Base-by-base conservation (phyloP, 2,329 filamentous ascomycete genomes). In the Xylariales sp. region DNA sequence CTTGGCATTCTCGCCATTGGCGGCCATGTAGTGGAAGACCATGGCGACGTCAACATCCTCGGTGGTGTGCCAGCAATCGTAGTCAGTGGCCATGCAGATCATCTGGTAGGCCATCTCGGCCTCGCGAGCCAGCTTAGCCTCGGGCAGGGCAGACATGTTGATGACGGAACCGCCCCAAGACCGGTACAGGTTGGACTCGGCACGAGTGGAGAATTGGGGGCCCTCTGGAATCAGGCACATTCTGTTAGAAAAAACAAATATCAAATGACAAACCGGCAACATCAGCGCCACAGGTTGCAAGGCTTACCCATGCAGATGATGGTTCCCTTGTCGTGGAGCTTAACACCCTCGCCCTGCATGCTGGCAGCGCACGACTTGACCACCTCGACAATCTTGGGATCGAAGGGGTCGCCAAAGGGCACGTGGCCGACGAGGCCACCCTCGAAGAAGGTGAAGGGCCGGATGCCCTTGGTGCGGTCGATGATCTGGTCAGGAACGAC, bases 51-150 rank as follows among this genome's bases (percentile, higher is more conserved):
- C 90, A 45, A 98, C 93, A 48, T 86, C 87, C 41, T 81, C 85
- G 33, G 76, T 77, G 15, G 77, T 81, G 59, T 90, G 85, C 93
- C 93, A 98, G 79, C 91, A 97, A 71, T 98, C 93, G 63, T 98
- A 98, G 70, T 98, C 93, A 19, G 93, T 98, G 23, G 88, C 88
- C 93, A 98, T 98, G 74, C 91, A 95, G 56, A 98, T 95, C 78
- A 96, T 94, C 70, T 95, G 89, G 66, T 97, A 97, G 24, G 85
- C 85, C 52, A 98, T 85, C 71, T 98, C 93, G 17, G 93, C 93
- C 70, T 98, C 93, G 38, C 88, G 83, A 8, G 93, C 93, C 15
- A 98, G 81, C 74, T 98, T 98, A 34, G 91, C 86, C 69, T 98
- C 93, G 15, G 93, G 93, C 13, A 98, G 76, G 12, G 84, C 85